Percentiles rank a stretch among this genome's conserved stretches.
Evolutionary conservation across 2,329 filamentous ascomycete species (phyloP).

Genomic region (Trichothecium roseum): DNA sequence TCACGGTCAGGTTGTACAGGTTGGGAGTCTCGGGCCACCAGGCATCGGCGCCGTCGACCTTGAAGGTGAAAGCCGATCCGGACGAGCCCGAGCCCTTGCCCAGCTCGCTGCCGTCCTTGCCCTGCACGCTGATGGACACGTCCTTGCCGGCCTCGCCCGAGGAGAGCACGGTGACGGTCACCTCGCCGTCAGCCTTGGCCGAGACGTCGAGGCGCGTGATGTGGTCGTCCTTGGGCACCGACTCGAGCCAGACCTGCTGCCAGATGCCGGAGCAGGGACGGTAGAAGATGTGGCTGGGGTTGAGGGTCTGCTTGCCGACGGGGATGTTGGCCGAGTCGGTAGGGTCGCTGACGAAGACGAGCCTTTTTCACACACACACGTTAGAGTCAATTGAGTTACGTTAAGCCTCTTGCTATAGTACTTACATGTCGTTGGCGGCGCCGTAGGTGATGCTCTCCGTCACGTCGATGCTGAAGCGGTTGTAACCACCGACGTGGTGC

Average conservation of each 20-base stretch:
- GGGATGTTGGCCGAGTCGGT: slow-evolving; percentile 53
- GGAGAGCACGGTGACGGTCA: slow-evolving; percentile 44
- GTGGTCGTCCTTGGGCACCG: slow-evolving; percentile 40
- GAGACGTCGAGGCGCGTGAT: slow-evolving; percentile 49
- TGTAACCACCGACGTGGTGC: slow-evolving; percentile 51
- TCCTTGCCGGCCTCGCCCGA: slow-evolving; percentile 21
- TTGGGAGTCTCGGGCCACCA: slow-evolving; percentile 56
- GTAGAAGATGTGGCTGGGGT: slow-evolving; percentile 57
- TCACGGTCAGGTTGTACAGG: slow-evolving; percentile 54
- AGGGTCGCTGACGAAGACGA: slow-evolving; percentile 58
- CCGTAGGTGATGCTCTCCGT: slow-evolving; percentile 31
- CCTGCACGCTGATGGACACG: slow-evolving; percentile 24
- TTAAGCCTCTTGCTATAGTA: too few species aligned
- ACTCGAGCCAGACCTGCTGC: slow-evolving; percentile 63
- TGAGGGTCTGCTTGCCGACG: slow-evolving; percentile 52
- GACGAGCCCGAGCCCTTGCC: slow-evolving; percentile 32
- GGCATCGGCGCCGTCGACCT: slow-evolving; percentile 40
- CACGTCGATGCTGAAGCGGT: slow-evolving; percentile 48
- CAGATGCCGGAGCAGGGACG: slow-evolving; percentile 65
- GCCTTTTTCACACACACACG: slow-evolving; percentile 23
- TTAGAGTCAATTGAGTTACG: too few species aligned
- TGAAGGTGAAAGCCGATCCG: slow-evolving; percentile 42
- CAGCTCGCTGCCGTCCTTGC: slow-evolving; percentile 26
- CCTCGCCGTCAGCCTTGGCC: slow-evolving; percentile 43
- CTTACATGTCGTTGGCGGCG: slow-evolving; percentile 44